These are phyloP conservation scores for Glaciozyma martinii DNA, from an alignment of 768 basidiomycete species.

Conservation along the genomic window DNA sequence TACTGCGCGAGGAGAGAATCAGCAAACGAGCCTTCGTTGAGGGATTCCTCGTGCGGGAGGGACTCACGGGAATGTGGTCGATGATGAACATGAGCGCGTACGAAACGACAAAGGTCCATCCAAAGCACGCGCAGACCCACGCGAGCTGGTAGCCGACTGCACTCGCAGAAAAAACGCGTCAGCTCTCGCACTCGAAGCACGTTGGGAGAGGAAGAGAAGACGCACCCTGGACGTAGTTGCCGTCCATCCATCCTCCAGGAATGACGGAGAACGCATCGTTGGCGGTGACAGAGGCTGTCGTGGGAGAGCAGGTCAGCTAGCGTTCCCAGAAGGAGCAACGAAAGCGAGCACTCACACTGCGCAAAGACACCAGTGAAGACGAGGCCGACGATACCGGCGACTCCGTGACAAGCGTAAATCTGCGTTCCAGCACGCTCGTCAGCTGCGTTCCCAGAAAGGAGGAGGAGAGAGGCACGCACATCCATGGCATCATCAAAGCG, in stretches of 20 bases:
- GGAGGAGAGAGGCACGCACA: conserved; percentile 74
- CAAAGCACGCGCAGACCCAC: conserved; percentile 54
- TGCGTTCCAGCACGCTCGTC: background rate
- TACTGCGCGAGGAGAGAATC: conserved; percentile 45
- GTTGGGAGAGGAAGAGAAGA: conserved; percentile 54
- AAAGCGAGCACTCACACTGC: conserved; percentile 40
- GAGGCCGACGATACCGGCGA: conserved; percentile 31
- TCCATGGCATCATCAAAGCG: conserved; percentile 41
- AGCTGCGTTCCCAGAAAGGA: background rate
- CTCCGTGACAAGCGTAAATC: conserved; percentile 49
- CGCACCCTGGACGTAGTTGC: conserved; percentile 59
- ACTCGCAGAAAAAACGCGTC: conserved; percentile 41
- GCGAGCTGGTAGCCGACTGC: conserved; percentile 64
- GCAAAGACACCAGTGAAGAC: conserved; percentile 68
- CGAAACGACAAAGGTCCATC: conserved; percentile 41
- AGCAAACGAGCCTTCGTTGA: too few species aligned
- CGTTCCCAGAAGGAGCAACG: conserved; percentile 5
- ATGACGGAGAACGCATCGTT: conserved; percentile 59
- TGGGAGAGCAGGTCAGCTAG: conserved; percentile 37
- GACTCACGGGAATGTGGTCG: conserved; percentile 47
- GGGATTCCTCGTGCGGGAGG: too few species aligned
- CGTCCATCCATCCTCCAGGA: conserved; percentile 72
- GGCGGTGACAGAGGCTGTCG: conserved; percentile 71
- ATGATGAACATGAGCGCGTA: conserved; percentile 44
- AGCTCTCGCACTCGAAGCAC: background rate